Evolutionary conservation across 2,329 filamentous ascomycete genomes (phyloP).

Genomic region (Penicillium sp.): DNA sequence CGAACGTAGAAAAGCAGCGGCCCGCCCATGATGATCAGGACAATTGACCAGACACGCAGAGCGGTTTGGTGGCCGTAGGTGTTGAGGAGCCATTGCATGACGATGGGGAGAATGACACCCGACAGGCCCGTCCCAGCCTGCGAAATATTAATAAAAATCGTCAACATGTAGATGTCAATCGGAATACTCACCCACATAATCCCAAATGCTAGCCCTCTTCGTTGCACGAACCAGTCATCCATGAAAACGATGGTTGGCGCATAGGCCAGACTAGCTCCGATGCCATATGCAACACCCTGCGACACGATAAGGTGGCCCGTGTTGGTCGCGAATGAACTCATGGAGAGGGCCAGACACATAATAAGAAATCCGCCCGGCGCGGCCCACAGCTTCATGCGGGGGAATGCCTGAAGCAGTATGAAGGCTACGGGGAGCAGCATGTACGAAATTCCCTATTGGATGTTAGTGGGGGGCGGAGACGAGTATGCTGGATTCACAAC

Average conservation of each 20-base stretch:
- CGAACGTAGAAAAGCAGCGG: constrained; percentile 40
- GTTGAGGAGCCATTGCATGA: constrained; percentile 45
- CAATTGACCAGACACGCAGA: constrained; percentile 44
- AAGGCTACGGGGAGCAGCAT: constrained; percentile 21
- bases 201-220: constrained; percentile 45
- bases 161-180: not conserved
- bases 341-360: constrained; percentile 23
- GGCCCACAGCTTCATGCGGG: constrained; percentile 18
- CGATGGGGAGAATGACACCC: constrained; percentile 48
- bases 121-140: constrained; percentile 37
- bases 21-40: constrained; percentile 18
- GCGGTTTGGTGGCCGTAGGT: constrained; percentile 47
- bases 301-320: constrained; percentile 22
- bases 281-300: constrained; percentile 32
- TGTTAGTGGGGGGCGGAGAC: not conserved
- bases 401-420: constrained; percentile 16
- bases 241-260: constrained; percentile 47
- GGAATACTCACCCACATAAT: constrained; percentile 39
- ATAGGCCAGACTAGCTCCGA: constrained; percentile 50
- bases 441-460: constrained; percentile 18
- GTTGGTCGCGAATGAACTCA: constrained; percentile 23
- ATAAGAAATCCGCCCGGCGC: constrained; percentile 18
- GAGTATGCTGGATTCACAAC: not conserved
- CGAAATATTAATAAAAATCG: constrained; percentile 4
- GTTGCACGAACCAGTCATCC: constrained; percentile 53